phyloP scores from a whole-genome alignment of 768 basidiomycete species.

The Pleurotus tuoliensis region DNA sequence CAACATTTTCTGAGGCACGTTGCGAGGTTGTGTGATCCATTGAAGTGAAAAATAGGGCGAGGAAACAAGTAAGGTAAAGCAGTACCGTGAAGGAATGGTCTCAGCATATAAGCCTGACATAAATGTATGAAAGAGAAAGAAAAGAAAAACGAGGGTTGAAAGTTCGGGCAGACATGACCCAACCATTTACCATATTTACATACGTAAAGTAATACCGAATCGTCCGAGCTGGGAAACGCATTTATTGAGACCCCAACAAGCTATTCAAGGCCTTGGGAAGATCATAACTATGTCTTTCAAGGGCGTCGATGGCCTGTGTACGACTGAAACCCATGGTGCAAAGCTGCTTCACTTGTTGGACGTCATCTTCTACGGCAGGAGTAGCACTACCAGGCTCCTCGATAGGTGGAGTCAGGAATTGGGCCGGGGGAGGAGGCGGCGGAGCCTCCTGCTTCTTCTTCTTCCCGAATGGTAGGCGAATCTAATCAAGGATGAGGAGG shows the following conservation, averaged over 20 bases:
- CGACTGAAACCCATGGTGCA: slow-evolving; percentile 91
- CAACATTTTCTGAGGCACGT: no score
- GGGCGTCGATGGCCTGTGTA: slow-evolving; percentile 72
- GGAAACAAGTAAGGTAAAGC: no score
- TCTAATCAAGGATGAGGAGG: slow-evolving; percentile 32
- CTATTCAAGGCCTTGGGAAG: slow-evolving; percentile 34
- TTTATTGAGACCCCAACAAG: slow-evolving; percentile 5
- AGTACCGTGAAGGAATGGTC: no score
- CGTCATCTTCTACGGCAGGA: slow-evolving; percentile 66
- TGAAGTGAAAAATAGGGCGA: no score
- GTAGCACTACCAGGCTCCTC: slow-evolving; percentile 42
- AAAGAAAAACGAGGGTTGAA: no score
- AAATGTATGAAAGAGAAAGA: no score
- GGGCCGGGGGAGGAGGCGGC: slow-evolving; percentile 36
- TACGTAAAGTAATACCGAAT: no score
- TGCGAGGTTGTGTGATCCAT: no score
- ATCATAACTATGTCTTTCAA: slow-evolving; percentile 84
- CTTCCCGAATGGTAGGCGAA: slow-evolving; percentile 80
- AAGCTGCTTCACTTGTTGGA: slow-evolving; percentile 73
- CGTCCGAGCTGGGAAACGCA: no score
- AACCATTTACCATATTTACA: no score
- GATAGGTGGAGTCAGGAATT: slow-evolving; percentile 36
- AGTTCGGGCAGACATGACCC: no score
- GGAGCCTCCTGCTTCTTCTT: slow-evolving; percentile 51
- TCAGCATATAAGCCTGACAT: no score